Percentiles rank a stretch among this genome's conserved stretches.
Evolutionary conservation across 805 yeast genomes (phyloP).

Genomic region (Candida wancherniae): DNA sequence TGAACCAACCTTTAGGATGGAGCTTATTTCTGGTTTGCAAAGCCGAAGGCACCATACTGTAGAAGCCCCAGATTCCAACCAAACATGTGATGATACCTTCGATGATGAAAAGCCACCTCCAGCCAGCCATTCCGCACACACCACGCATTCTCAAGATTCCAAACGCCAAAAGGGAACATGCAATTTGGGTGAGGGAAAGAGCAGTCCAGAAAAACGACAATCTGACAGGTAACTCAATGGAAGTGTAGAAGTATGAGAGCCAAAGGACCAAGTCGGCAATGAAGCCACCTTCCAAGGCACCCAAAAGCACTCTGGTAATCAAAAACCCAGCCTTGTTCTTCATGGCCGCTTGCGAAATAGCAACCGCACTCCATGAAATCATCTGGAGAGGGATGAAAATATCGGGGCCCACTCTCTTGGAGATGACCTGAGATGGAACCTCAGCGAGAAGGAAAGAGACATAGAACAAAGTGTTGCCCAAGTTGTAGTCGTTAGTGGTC

Average conservation of each 20-base stretch:
- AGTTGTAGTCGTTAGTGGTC: constrained; percentile 51
- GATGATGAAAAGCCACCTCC: constrained; percentile 62
- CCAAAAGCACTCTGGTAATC: constrained; percentile 47
- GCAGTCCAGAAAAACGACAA: constrained; percentile 57
- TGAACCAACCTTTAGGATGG: constrained; percentile 42
- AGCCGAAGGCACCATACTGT: constrained; percentile 49
- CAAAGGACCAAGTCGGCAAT: constrained; percentile 49
- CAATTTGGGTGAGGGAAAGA: constrained; percentile 42
- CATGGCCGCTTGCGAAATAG: constrained; percentile 46
- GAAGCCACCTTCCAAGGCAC: constrained; percentile 55
- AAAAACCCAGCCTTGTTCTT: constrained; percentile 36
- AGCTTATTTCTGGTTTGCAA: constrained; percentile 47
- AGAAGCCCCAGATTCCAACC: constrained; percentile 44
- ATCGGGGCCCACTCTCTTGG: constrained; percentile 60
- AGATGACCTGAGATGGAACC: constrained; percentile 58
- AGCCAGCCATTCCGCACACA: constrained; percentile 40
- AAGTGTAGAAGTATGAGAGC: constrained; percentile 60
- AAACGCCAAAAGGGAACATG: constrained; percentile 42
- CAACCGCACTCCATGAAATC: constrained; percentile 50
- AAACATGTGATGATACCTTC: constrained; percentile 56
- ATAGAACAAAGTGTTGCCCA: constrained; percentile 50
- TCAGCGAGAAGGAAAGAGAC: constrained; percentile 52
- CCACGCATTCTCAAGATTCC: constrained; percentile 50
- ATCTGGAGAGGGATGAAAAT: constrained; percentile 56
- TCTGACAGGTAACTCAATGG: constrained; percentile 51